These are phyloP conservation scores for Leishmania tropica DNA, from an alignment of 208 protist species.

Conservation along the genomic window DNA sequence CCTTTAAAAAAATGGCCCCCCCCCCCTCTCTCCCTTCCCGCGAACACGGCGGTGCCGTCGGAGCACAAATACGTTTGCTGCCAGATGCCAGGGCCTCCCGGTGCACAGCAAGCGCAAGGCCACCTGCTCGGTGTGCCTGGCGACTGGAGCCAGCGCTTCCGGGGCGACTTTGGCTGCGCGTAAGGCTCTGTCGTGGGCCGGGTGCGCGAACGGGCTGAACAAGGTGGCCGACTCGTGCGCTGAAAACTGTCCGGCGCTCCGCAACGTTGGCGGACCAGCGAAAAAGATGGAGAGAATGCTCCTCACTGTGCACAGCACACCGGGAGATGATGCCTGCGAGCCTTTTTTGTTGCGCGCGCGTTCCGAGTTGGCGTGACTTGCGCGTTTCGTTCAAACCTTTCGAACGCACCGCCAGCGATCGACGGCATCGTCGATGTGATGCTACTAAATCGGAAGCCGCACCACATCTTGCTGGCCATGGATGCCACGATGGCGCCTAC, in stretches of 20 bases:
- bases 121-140: conserved; percentile 56
- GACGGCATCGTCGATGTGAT: conserved; percentile 32
- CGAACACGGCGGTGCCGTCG: conserved; percentile 17
- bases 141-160: conserved; percentile 61
- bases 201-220: conserved; percentile 61
- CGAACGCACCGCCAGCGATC: conserved; percentile 34
- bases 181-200: conserved; percentile 40
- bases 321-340: conserved; percentile 40
- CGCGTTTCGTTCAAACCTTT: conserved; percentile 4
- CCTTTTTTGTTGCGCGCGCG: conserved; percentile 30
- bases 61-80: conserved; percentile 46
- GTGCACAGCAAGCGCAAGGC: conserved; percentile 28
- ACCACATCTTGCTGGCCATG: conserved; percentile 41
- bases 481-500: conserved; percentile 22
- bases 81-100: conserved; percentile 48
- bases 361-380: conserved; percentile 30
- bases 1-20: not conserved
- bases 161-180: conserved; percentile 45
- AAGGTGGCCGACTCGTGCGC: conserved; percentile 37
- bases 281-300: conserved; percentile 18
- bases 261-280: conserved; percentile 44
- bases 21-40: too few relatives aligned
- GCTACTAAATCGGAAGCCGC: conserved; percentile 32
- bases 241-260: conserved; percentile 40
- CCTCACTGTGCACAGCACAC: conserved; percentile 41